phyloP scores from a whole-genome alignment of 2,329 filamentous ascomycete species.

The Pyrenophora seminiperda region DNA sequence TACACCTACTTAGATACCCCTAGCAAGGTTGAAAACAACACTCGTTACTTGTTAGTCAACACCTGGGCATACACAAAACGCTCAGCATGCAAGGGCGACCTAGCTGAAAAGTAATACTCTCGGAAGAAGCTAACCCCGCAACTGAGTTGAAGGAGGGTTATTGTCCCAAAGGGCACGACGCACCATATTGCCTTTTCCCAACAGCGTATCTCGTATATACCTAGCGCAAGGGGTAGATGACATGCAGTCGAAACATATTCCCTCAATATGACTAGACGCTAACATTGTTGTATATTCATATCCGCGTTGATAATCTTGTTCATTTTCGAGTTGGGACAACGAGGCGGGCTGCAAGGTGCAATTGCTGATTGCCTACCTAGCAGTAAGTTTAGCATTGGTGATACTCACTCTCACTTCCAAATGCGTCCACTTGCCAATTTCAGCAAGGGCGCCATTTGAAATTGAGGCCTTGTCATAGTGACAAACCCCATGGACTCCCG shows the following conservation, averaged over 20 bases:
- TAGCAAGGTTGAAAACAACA: no score
- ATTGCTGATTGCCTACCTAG: background rate
- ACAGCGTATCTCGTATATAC: background rate
- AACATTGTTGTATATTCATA: background rate
- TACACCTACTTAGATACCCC: no score
- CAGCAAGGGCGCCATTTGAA: background rate
- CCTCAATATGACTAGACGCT: background rate
- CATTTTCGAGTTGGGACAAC: background rate
- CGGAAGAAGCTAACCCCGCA: no score
- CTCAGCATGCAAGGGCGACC: no score
- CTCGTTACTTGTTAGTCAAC: no score
- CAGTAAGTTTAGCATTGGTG: background rate
- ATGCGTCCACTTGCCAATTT: background rate
- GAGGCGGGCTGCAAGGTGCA: background rate
- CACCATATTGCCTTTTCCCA: constrained; percentile 4
- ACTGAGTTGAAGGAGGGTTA: no score
- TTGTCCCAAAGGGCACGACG: constrained; percentile 2
- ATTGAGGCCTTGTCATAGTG: background rate
- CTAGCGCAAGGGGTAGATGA: constrained; percentile 12
- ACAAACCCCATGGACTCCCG: background rate
- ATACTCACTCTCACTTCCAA: background rate
- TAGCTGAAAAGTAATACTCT: no score
- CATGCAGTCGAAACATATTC: constrained; percentile 3
- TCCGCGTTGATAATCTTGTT: background rate
- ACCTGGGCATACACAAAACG: no score